Evolutionary conservation across 2,329 filamentous ascomycete genomes (phyloP).

Genomic region (Pseudogymnoascus sp.): DNA sequence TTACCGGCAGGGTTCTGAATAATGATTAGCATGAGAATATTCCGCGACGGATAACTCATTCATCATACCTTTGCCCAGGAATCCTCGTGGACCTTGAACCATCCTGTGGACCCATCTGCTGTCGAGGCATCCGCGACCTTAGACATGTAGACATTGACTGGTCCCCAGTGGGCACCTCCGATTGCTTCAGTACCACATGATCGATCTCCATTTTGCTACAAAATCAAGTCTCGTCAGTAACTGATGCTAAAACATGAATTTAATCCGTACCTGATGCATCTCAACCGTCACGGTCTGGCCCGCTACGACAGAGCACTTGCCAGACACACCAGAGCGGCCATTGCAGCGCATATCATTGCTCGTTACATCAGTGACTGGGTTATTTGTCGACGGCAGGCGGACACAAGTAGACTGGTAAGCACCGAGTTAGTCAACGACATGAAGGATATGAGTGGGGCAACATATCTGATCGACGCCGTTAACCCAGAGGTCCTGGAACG

Average conservation of each 20-base stretch:
- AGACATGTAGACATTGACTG: conserved; percentile 43
- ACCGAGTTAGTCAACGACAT: neutral
- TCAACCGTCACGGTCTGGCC: conserved; percentile 38
- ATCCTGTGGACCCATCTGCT: conserved; percentile 35
- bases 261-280: conserved; percentile 39
- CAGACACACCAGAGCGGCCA: conserved; percentile 27
- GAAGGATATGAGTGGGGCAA: neutral
- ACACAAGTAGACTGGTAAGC: conserved; percentile 30
- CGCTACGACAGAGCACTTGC: conserved; percentile 39
- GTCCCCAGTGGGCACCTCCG: conserved; percentile 45
- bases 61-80: conserved; percentile 26
- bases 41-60: neutral
- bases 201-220: conserved; percentile 36
- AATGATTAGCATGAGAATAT: neutral
- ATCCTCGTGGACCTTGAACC: conserved; percentile 46
- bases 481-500: conserved; percentile 42
- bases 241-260: neutral
- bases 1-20: neutral
- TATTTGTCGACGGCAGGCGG: conserved; percentile 42
- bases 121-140: conserved; percentile 40
- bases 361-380: conserved; percentile 40
- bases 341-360: conserved; percentile 44
- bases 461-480: conserved; percentile 28
- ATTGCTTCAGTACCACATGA: conserved; percentile 40
- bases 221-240: neutral